Evolutionary conservation across 2,329 filamentous ascomycete genomes (phyloP).

Genomic region (Pseudogymnoascus sp.): DNA sequence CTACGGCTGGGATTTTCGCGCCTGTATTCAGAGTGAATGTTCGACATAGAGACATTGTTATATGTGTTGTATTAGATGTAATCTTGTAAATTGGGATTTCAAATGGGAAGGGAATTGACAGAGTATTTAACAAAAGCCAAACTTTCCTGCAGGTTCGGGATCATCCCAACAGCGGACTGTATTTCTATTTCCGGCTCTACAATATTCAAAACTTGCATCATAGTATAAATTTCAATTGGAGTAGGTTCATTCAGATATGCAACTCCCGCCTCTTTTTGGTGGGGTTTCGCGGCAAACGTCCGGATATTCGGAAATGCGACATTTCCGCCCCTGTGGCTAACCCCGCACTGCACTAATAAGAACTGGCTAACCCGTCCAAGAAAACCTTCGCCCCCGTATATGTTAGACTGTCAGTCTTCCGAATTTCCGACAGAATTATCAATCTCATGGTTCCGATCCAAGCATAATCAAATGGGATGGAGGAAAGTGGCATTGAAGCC

Average conservation of each 20-base stretch:
- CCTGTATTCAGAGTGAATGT: conserved; percentile 29
- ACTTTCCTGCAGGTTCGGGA: neutral
- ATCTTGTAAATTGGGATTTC: neutral
- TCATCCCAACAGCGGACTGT: neutral
- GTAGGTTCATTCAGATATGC: neutral
- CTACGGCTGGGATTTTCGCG: conserved; percentile 34
- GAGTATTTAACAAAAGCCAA: neutral
- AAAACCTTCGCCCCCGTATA: neutral
- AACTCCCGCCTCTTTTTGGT: neutral
- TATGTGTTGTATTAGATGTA: neutral
- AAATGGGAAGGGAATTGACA: neutral
- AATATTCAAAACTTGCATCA: neutral
- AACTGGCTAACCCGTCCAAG: neutral
- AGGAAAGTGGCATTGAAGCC: neutral
- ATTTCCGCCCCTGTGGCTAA: neutral
- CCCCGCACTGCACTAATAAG: neutral
- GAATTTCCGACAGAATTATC: neutral
- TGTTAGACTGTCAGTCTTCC: neutral
- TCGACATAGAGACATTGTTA: neutral
- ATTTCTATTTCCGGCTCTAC: neutral
- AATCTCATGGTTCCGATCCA: neutral
- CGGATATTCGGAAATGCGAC: neutral
- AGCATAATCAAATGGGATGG: neutral
- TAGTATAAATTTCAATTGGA: neutral
- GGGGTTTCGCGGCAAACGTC: neutral